These are phyloP conservation scores for Parietaria judaica DNA, from an alignment of 306 rosid species.

Conservation along the genomic window DNA sequence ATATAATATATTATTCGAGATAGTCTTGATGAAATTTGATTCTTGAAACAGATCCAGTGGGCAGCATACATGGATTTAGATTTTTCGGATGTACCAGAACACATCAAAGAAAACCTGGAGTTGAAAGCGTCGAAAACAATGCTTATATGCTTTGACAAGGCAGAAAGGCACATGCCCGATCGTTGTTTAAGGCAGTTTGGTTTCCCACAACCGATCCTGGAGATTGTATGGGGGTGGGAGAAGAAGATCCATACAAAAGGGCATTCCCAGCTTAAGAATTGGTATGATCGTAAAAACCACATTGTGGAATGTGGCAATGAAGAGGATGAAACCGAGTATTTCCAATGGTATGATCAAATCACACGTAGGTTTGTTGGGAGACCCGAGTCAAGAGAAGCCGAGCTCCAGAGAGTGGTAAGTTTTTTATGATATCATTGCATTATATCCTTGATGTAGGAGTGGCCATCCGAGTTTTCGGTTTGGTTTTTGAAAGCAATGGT, in stretches of 20 bases:
- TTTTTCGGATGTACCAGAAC: constrained; percentile 43
- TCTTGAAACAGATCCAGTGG: constrained; percentile 54
- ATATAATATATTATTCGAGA: not conserved
- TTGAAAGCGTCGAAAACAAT: constrained; percentile 59
- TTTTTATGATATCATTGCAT: not conserved
- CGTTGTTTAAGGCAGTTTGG: constrained; percentile 73
- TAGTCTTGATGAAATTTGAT: constrained; percentile 9
- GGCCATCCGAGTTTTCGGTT: no score
- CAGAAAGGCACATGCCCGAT: constrained; percentile 66
- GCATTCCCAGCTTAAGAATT: constrained; percentile 45
- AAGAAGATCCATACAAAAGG: constrained; percentile 52
- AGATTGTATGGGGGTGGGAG: constrained; percentile 58
- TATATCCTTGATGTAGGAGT: no score
- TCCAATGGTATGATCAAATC: constrained; percentile 59
- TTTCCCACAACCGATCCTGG: constrained; percentile 65
- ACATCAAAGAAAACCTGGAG: constrained; percentile 35
- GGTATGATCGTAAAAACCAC: constrained; percentile 46
- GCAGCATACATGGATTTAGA: constrained; percentile 66
- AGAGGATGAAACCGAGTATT: constrained; percentile 40
- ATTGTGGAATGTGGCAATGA: constrained; percentile 29
- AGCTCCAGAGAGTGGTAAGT: constrained; percentile 66
- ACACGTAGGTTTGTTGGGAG: constrained; percentile 60
- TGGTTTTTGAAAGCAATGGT: no score
- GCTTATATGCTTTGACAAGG: constrained; percentile 74
- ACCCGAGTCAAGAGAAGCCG: constrained; percentile 62